Conservation (phyloP, 2,329 filamentous ascomycete genomes). For the Fonsecaea erecta region DNA sequence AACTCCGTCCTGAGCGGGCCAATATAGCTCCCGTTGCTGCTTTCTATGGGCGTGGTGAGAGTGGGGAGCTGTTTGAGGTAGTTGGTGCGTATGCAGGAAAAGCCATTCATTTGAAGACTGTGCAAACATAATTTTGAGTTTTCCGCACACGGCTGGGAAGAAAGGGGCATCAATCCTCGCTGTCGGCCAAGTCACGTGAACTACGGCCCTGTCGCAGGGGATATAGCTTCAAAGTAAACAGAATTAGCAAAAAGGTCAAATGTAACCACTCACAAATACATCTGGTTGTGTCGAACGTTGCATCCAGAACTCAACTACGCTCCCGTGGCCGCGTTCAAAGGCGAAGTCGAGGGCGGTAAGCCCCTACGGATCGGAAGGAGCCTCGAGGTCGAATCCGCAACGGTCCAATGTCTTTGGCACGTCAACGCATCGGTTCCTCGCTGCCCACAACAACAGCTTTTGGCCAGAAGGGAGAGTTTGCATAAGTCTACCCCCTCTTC, state of each 20-base stretch:
- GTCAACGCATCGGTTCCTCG: neutral
- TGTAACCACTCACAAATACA: neutral
- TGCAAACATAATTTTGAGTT: neutral
- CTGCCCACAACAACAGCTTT: conserved; percentile 1
- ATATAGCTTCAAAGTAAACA: neutral
- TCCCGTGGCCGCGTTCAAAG: conserved; percentile 5
- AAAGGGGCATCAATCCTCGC: neutral
- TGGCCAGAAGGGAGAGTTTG: neutral
- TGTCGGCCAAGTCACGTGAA: neutral
- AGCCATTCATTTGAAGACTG: neutral
- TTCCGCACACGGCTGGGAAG: neutral
- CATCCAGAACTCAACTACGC: conserved; percentile 3
- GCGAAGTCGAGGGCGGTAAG: conserved; percentile 7
- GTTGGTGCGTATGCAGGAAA: neutral
- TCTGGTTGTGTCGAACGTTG: neutral
- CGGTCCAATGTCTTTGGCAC: neutral
- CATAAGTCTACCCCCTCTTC: neutral
- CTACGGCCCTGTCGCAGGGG: neutral
- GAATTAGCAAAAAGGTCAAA: neutral
- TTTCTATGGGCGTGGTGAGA: neutral
- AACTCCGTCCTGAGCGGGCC: conserved; percentile 5
- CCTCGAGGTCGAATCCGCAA: neutral
- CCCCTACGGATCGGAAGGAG: conserved; percentile 2
- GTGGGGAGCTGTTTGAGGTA: neutral
- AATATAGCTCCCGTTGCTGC: neutral